These are phyloP conservation scores for Boletus sp. DNA, from an alignment of 1,284 basidiomycete species.

Conservation along the genomic window DNA sequence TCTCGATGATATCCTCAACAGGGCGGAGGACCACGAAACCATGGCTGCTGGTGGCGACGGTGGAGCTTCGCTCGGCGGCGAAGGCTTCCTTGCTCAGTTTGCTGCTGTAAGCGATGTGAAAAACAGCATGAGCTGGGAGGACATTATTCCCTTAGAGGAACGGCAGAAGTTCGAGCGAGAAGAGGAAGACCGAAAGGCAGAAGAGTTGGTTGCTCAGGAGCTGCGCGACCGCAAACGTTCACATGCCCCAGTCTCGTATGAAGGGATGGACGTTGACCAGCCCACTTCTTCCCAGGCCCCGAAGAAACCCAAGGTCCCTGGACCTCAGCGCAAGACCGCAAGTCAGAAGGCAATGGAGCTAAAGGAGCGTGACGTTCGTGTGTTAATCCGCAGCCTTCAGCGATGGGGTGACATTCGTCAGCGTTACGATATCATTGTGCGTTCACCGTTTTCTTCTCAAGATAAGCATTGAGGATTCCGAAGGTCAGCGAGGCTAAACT, in stretches of 20 bases:
- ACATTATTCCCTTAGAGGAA: slow-evolving; percentile 95
- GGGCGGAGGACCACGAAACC: slow-evolving; percentile 97
- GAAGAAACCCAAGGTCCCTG: slow-evolving; percentile 70
- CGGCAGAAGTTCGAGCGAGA: slow-evolving; percentile 84
- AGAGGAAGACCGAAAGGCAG: slow-evolving; percentile 69
- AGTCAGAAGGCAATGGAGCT: slow-evolving; percentile 94
- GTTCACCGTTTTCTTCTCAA: slow-evolving; percentile 26
- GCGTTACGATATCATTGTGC: slow-evolving; percentile 90
- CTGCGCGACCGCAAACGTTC: slow-evolving; percentile 76
- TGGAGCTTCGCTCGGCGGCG: slow-evolving; percentile 88
- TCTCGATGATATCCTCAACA: slow-evolving; percentile 95
- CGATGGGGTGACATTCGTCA: slow-evolving; percentile 97
- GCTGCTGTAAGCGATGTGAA: slow-evolving; percentile 97
- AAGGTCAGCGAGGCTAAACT: slow-evolving; percentile 91
- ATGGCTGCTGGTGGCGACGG: slow-evolving; percentile 75
- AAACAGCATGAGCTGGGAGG: slow-evolving; percentile 98
- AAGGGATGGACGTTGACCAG: slow-evolving; percentile 87
- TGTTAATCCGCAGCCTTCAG: slow-evolving; percentile 91
- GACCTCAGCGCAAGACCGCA: slow-evolving; percentile 75
- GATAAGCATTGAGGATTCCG: slow-evolving; percentile 11
- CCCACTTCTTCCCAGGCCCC: slow-evolving; percentile 52
- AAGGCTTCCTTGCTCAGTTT: slow-evolving; percentile 94
- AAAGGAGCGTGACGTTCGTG: slow-evolving; percentile 95
- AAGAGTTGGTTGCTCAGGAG: slow-evolving; percentile 63
- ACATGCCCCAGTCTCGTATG: slow-evolving; percentile 84